Evolutionary conservation across 768 basidiomycete species (phyloP).

Genomic region (Trametes villosa): DNA sequence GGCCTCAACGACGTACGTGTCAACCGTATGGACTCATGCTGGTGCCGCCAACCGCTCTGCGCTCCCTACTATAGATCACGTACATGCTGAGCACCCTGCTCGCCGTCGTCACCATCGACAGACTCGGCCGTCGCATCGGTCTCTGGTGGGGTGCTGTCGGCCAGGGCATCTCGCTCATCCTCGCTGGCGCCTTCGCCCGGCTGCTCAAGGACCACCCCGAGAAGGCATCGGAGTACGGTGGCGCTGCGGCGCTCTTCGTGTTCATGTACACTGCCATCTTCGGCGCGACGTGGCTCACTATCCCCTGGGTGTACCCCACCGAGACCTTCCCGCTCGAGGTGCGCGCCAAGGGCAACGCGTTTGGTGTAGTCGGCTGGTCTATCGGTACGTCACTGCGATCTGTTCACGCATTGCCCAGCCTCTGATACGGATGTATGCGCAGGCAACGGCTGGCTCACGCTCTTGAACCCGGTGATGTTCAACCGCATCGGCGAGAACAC

Average conservation of each 20-base stretch:
- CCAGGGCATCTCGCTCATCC: constrained; percentile 44
- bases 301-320: constrained; percentile 42
- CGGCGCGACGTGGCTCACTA: constrained; percentile 52
- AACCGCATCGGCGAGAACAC: constrained; percentile 47
- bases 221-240: constrained; percentile 44
- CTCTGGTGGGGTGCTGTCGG: constrained; percentile 51
- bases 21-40: neutral
- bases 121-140: constrained; percentile 48
- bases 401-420: neutral
- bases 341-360: constrained; percentile 51
- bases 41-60: no score
- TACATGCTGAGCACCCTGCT: constrained; percentile 47
- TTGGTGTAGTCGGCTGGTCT: constrained; percentile 50
- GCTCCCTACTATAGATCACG: constrained; percentile 38
- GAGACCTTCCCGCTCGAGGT: constrained; percentile 50
- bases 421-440: constrained; percentile 15
- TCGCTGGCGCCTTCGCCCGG: constrained; percentile 47
- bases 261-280: constrained; percentile 49
- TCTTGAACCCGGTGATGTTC: constrained; percentile 52
- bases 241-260: constrained; percentile 48
- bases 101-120: constrained; percentile 48
- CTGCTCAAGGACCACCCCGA: constrained; percentile 47
- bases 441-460: constrained; percentile 48
- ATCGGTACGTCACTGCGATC: constrained; percentile 36
- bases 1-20: constrained; percentile 46